phyloP scores from a whole-genome alignment of 257 asterid genomes.

The Vinca minor region DNA sequence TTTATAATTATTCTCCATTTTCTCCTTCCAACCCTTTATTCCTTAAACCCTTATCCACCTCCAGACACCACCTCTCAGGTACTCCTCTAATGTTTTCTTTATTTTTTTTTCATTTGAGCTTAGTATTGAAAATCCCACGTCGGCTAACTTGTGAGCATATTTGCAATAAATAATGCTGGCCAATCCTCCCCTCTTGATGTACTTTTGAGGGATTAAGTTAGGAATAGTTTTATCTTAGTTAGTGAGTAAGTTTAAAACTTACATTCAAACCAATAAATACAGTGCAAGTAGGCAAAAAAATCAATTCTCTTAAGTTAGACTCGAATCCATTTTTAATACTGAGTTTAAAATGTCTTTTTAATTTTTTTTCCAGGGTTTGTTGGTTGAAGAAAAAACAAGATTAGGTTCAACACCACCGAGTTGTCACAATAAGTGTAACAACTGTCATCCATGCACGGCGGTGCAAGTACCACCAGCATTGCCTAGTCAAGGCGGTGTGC shows the following conservation, averaged over 20 bases:
- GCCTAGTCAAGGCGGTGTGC: constrained; percentile 52
- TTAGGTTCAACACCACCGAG: constrained; percentile 94
- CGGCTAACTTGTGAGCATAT: no score
- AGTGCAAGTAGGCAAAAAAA: no score
- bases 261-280: no score
- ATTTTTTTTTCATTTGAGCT: no score
- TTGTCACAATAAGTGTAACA: constrained; percentile 87
- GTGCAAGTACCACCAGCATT: constrained; percentile 73
- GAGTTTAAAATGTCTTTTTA: background rate
- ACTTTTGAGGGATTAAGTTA: no score
- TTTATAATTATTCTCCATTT: constrained; percentile 25
- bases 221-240: no score
- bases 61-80: constrained; percentile 22
- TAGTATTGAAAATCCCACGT: no score
- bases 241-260: no score
- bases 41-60: constrained; percentile 23
- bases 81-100: background rate
- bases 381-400: constrained; percentile 66
- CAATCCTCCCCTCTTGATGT: no score
- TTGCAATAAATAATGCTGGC: no score
- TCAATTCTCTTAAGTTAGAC: no score
- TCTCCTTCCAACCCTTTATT: constrained; percentile 23
- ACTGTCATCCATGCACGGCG: constrained; percentile 97
- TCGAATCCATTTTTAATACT: no score
- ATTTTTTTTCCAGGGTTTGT: constrained; percentile 32